Base-by-base conservation (phyloP, 495 filamentous ascomycete genomes). In the Hapsidospora chrysogenum region DNA sequence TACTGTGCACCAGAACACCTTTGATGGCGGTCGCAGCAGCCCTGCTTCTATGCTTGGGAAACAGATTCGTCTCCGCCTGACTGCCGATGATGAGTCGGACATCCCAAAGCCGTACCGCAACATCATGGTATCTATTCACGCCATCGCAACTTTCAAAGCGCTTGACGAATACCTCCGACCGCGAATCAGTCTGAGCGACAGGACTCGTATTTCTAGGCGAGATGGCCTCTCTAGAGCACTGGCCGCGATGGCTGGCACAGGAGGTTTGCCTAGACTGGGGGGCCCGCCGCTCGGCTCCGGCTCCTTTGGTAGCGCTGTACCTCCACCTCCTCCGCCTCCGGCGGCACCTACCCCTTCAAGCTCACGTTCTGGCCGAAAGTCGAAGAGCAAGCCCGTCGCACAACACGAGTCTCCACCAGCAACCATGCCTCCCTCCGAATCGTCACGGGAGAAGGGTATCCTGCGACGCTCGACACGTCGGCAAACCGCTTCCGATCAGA, bases 121-220 rank as follows among this genome's bases (percentile, higher is more conserved):
- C 40, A 85, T 96, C 41, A 94, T 92, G 78, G 87, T 99, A 11
- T 87, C 85, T 4, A 96, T 99, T 41, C 92, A 99, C 56, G 92
- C 92, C 19, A 96, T 99, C 51, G 87, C 92, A 7, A 94, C 85
- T 0, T 95, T 99, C 57, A 96, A 96, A 50, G 80, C 89, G 2
- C 59, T 99, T 19, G 89, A 96, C 48, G 92, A 99, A 51, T 99
- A 95, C 57, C 63, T 99, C 29, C 75, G 87, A 35, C 89, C 92
- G 2, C 66, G 87, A 36, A 94, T 99, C 36, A 82, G 64, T 44
- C 45, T 92, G 15, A 74, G 81, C 0, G 87, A 96, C 40, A 74
- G 85, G 11, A 81, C 89, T 17, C 70, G 78, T 34, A 64, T 60
- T 7, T 65, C 76, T 17, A 68, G 79, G 41, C 64, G 82, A 16